A percentile compares a stretch with the other conserved stretches of the same genome.
Conservation (phyloP, 2,329 filamentous ascomycete genomes). For the Metarhizium rileyi region DNA sequence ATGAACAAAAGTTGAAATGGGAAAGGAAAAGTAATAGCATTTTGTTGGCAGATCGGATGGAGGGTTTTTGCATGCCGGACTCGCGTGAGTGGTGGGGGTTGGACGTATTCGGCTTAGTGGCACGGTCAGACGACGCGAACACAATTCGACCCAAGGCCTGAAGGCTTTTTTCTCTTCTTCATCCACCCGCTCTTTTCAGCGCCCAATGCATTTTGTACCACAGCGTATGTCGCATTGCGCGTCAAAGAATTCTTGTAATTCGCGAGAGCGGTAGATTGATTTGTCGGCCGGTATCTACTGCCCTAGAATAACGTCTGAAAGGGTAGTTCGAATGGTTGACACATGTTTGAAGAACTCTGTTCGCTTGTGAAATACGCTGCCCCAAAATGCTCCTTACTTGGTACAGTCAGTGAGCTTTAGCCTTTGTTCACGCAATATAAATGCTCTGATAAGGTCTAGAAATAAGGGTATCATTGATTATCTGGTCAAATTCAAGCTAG, state of each 20-base stretch:
- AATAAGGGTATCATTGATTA: conserved; percentile 16
- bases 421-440: background rate
- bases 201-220: conserved; percentile 19
- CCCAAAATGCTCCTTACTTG: too few species aligned
- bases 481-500: background rate
- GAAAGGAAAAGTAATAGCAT: conserved; percentile 11
- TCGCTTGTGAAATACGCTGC: too few species aligned
- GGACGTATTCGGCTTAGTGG: conserved; percentile 7
- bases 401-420: too few species aligned
- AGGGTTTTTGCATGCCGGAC: conserved; percentile 10
- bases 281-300: conserved; percentile 76
- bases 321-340: conserved; percentile 77
- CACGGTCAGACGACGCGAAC: conserved; percentile 13
- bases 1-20: conserved; percentile 8
- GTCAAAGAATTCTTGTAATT: conserved; percentile 18
- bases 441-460: background rate
- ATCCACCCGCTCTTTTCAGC: conserved; percentile 19
- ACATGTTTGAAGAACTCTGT: conserved; percentile 35
- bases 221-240: conserved; percentile 43
- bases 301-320: conserved; percentile 69
- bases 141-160: conserved; percentile 16
- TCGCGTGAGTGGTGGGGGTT: background rate
- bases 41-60: conserved; percentile 7
- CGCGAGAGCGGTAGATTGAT: conserved; percentile 54
- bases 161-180: conserved; percentile 12